Evolutionary conservation across 441 rosid genomes (phyloP), one percentile per base, ranked within the genome.

Genomic region (Bruguiera hainesii): DNA sequence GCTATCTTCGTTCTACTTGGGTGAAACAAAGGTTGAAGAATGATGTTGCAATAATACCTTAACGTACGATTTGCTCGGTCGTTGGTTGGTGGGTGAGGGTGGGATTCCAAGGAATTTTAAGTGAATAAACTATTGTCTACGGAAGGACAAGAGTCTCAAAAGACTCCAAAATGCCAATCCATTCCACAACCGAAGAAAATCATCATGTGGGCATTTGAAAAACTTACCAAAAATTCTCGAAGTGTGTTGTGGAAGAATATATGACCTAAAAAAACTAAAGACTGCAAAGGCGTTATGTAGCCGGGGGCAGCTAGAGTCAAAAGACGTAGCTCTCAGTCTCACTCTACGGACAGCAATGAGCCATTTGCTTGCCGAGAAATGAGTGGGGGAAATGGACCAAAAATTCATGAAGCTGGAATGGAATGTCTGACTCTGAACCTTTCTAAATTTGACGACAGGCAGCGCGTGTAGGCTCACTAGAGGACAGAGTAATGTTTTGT

Each of bases 401-500:
- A 42, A 42, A 42, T 42, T 42, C 48, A 42, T 42, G 48, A 15
- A 49, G 31, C 19, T 57, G 28, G 73, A 68, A 60, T 56, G 64
- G 52, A 59, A 70, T 71, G 76, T 74, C 68, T 74, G 78, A 64
- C 71, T 76, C 67, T 71, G 78, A 63, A 71, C 66, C 62, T n/a
- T 30, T 74, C 30, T 33, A 62, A 35, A 20, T 70, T 67, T 64
- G 70, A 75, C 71, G 69, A 64, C 66, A 55, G 61, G 58, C 67
- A 21, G 75, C 69, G 72, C 72, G 82, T 76, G 75, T n/a, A 5
- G 3, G 35, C 39, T 67, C 68, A 74, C 81, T 64, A 84, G 64
- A 74, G 64, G 81, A 72, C 84, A 80, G 78, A 76, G 64, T 37
- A 70, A 68, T 68, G 82, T 53, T 78, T 68, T 78, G 83, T 75